Conservation (phyloP, 164 flowering plant genomes). For the Tetrastigma voinierianum region DNA sequence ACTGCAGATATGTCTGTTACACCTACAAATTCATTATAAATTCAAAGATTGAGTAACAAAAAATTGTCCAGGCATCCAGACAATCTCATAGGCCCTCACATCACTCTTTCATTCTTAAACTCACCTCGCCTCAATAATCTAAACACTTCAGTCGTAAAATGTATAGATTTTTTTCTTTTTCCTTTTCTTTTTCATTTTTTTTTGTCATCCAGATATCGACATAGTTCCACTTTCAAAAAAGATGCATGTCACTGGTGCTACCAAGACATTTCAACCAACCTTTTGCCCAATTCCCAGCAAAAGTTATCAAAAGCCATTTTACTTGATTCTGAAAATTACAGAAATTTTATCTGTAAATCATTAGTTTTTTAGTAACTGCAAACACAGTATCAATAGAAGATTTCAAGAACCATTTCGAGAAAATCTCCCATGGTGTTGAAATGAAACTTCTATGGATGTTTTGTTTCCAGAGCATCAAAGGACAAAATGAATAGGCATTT, state of each 20-base stretch:
- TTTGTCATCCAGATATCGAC: neutral
- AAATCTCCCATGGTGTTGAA: neutral
- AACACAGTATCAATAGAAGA: neutral
- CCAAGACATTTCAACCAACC: slow-evolving; percentile 2
- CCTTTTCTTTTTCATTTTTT: too few species aligned
- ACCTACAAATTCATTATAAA: slow-evolving; percentile 7
- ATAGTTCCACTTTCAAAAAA: neutral
- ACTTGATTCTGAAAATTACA: neutral
- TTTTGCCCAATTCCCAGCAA: neutral
- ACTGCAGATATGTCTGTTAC: slow-evolving; percentile 49
- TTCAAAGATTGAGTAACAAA: neutral
- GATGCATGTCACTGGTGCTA: neutral
- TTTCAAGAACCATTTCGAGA: neutral
- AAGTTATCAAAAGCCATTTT: too few species aligned
- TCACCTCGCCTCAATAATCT: neutral
- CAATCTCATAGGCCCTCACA: neutral
- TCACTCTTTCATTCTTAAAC: neutral
- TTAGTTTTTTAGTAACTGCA: neutral
- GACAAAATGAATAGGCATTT: too few species aligned
- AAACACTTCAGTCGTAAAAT: neutral
- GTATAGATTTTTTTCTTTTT: too few species aligned
- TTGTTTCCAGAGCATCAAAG: neutral
- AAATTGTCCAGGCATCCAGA: neutral
- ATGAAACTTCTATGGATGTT: neutral
- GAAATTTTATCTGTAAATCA: neutral